Evolutionary conservation across 2,329 filamentous ascomycete genomes (phyloP).

Genomic region (Onygenales sp.): DNA sequence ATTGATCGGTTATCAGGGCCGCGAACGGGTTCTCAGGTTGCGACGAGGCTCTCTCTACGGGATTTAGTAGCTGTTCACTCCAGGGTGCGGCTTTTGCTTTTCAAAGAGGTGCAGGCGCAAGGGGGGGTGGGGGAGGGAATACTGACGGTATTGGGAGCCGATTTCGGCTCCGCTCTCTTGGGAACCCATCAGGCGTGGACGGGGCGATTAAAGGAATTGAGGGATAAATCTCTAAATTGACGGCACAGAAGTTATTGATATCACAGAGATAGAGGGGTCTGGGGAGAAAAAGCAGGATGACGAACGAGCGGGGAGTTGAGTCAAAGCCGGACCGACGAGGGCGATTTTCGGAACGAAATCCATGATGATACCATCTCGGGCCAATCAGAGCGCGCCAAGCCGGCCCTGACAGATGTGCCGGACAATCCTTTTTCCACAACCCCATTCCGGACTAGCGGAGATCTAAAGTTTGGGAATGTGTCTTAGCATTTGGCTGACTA

Average conservation of each 20-base stretch:
- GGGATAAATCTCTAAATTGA: neutral
- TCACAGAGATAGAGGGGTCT: neutral
- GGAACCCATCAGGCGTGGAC: slow-evolving; percentile 4
- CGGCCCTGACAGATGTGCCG: neutral
- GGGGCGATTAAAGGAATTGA: neutral
- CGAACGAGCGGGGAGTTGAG: neutral
- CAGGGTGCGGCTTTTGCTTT: slow-evolving; percentile 4
- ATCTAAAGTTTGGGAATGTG: too few relatives aligned
- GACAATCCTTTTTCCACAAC: too few relatives aligned
- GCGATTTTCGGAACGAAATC: neutral
- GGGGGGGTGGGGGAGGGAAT: slow-evolving; percentile 9
- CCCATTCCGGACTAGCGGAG: too few relatives aligned
- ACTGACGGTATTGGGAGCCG: slow-evolving; percentile 29
- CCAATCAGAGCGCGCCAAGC: neutral
- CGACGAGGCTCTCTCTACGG: slow-evolving; percentile 44
- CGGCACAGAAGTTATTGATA: neutral
- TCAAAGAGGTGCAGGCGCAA: neutral
- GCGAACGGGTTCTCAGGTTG: slow-evolving; percentile 92
- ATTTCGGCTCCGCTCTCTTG: slow-evolving; percentile 5
- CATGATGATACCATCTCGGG: slow-evolving; percentile 1
- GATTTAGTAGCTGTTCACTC: slow-evolving; percentile 41
- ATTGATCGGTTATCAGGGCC: slow-evolving; percentile 75
- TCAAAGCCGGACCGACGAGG: neutral
- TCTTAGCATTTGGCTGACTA: too few relatives aligned
- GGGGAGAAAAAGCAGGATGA: neutral